Evolutionary conservation across 805 yeast species (phyloP).

Genomic region (Pichia gijzeniarum): DNA sequence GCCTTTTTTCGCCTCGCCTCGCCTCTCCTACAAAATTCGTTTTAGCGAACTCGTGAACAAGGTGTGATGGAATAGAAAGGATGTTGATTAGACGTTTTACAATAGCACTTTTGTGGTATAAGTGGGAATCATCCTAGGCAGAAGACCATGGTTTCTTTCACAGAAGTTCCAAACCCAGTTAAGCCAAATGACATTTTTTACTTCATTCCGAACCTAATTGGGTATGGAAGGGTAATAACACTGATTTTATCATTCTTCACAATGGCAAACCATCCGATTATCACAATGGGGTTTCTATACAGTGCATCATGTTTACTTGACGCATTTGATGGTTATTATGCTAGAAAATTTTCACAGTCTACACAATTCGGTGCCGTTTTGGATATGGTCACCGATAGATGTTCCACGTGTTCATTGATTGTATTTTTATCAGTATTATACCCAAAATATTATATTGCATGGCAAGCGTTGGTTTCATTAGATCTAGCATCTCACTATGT

Average conservation of each 20-base stretch:
- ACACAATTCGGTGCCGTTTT: slow-evolving; percentile 92
- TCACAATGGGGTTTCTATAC: slow-evolving; percentile 65
- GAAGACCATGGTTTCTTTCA: slow-evolving; percentile 1
- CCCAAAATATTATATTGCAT: slow-evolving; percentile 59
- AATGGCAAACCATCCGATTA: slow-evolving; percentile 79
- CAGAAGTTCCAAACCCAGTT: slow-evolving; percentile 12
- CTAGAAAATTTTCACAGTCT: slow-evolving; percentile 81
- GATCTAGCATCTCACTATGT: slow-evolving; percentile 92
- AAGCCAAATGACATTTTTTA: slow-evolving; percentile 44
- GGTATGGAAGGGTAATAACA: slow-evolving; percentile 76
- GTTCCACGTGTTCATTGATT: slow-evolving; percentile 90
- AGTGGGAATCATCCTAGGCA: too few relatives aligned
- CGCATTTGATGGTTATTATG: slow-evolving; percentile 95
- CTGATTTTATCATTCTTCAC: slow-evolving; percentile 73
- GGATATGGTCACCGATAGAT: slow-evolving; percentile 98
- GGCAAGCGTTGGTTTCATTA: slow-evolving; percentile 80
- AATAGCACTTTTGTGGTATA: too few relatives aligned
- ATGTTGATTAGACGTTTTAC: too few relatives aligned
- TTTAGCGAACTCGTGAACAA: slow-evolving; percentile 1
- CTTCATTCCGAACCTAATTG: slow-evolving; percentile 88
- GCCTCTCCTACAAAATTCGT: not conserved
- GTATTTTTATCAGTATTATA: slow-evolving; percentile 78
- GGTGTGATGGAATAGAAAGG: too few relatives aligned
- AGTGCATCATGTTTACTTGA: slow-evolving; percentile 87
- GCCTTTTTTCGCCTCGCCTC: too few relatives aligned